phyloP scores from a whole-genome alignment of 2,329 filamentous ascomycete genomes.

The Thermomyces lanuginosus region DNA sequence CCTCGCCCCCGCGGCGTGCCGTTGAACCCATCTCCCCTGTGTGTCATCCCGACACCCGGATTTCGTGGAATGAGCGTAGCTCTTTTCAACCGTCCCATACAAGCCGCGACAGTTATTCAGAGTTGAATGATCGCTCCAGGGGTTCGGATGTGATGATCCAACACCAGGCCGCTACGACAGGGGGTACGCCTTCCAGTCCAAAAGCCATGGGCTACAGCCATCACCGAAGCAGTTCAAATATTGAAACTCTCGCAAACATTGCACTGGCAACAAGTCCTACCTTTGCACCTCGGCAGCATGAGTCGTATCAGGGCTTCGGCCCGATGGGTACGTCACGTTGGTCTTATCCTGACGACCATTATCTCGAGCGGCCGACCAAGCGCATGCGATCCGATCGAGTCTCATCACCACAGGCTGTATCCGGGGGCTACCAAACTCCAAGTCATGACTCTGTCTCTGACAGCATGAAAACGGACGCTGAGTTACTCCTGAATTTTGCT shows the following conservation, averaged over 20 bases:
- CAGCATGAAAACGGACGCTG: constrained; percentile 33
- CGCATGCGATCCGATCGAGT: constrained; percentile 44
- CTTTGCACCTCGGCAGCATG: constrained; percentile 21
- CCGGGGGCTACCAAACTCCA: constrained; percentile 13
- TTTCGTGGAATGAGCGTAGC: constrained; percentile 16
- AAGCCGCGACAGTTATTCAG: constrained; percentile 11
- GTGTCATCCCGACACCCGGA: constrained; percentile 14
- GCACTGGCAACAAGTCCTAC: constrained; percentile 34
- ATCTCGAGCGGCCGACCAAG: constrained; percentile 38
- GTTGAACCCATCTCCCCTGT: constrained; percentile 31
- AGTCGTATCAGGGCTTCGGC: constrained; percentile 15
- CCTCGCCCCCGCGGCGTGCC: constrained; percentile 31
- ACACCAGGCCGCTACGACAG: constrained; percentile 7
- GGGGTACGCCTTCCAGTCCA: constrained; percentile 10
- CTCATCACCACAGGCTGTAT: constrained; percentile 27
- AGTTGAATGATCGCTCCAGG: constrained; percentile 10
- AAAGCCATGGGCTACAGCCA: constrained; percentile 18
- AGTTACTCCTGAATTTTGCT: constrained; percentile 31
- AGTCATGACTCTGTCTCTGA: constrained; percentile 19
- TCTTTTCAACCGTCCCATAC: constrained; percentile 11
- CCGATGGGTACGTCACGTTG: constrained; percentile 14
- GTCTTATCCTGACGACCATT: constrained; percentile 14
- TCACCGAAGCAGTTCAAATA: constrained; percentile 30
- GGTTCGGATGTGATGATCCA: constrained; percentile 4
- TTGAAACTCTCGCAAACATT: constrained; percentile 35